Percentiles rank a stretch among this genome's conserved stretches.
These are phyloP conservation scores for Syncephalis plumigaleata DNA, from an alignment of 371 early-diverging fungal species.

Conservation along the genomic window DNA sequence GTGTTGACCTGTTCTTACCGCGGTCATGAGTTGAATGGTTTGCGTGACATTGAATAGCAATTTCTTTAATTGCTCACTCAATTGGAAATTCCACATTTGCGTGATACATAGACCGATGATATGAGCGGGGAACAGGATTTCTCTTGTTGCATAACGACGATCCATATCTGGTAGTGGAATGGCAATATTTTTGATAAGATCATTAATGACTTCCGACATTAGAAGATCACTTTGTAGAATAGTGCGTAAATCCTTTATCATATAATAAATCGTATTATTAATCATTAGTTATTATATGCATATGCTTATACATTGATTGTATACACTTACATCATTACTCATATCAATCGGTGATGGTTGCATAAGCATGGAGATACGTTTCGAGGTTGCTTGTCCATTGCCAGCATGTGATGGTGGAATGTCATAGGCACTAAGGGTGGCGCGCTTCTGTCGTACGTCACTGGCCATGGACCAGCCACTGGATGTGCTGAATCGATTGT, in stretches of 20 bases:
- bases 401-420: too few relatives aligned
- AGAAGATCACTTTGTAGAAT: constrained; percentile 54
- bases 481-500: constrained; percentile 18
- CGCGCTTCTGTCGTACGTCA: too few relatives aligned
- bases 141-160: constrained; percentile 55
- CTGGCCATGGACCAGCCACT: constrained; percentile 20
- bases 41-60: constrained; percentile 74
- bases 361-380: constrained; percentile 14
- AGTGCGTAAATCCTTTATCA: constrained; percentile 14
- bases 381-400: constrained; percentile 10
- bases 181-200: constrained; percentile 68
- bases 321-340: constrained; percentile 9
- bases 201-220: constrained; percentile 74
- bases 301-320: too few relatives aligned
- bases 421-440: too few relatives aligned
- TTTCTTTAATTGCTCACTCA: constrained; percentile 57
- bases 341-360: constrained; percentile 11
- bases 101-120: constrained; percentile 69
- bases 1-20: constrained; percentile 16
- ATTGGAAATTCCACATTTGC: constrained; percentile 77
- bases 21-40: constrained; percentile 59
- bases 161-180: constrained; percentile 78
- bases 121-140: constrained; percentile 88
- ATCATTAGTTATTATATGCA: too few relatives aligned
- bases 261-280: too few relatives aligned